A percentile compares a stretch with the other conserved stretches of the same genome.
These are phyloP conservation scores for Parachaetomium inaequale DNA, from an alignment of 495 filamentous ascomycete genomes.

Conservation along the genomic window DNA sequence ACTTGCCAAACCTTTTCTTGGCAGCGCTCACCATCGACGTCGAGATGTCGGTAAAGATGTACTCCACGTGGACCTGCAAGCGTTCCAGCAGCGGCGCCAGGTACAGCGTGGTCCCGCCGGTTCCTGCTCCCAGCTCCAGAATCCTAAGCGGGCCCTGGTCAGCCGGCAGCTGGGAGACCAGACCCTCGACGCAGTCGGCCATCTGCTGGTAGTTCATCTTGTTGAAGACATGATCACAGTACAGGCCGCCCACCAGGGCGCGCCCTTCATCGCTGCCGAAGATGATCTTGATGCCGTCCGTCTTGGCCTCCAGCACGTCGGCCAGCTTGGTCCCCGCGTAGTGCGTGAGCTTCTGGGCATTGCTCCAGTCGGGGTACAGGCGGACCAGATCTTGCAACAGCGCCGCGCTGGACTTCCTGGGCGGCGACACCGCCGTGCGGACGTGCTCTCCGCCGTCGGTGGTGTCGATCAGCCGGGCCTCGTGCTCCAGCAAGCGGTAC, in stretches of 20 bases:
- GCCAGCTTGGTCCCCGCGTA: background rate
- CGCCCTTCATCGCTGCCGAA: background rate
- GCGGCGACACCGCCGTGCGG: background rate
- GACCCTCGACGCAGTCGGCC: background rate
- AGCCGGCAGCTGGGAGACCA: background rate
- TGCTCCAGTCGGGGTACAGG: background rate
- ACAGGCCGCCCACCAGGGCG: background rate
- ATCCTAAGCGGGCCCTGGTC: background rate
- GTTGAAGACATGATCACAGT: background rate
- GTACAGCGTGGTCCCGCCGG: conserved; percentile 18
- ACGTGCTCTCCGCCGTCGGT: background rate
- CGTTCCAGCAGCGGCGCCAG: background rate
- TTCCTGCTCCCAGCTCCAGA: background rate
- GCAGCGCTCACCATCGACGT: background rate
- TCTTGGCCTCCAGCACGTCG: background rate
- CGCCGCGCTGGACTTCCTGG: background rate
- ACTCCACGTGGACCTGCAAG: background rate
- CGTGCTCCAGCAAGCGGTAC: background rate
- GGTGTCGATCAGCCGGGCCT: conserved; percentile 2
- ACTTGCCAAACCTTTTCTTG: background rate
- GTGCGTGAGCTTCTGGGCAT: background rate
- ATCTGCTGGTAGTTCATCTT: background rate
- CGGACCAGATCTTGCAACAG: background rate
- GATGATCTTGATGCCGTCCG: background rate
- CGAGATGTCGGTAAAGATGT: background rate